Percentiles rank a stretch among this genome's conserved stretches.
Evolutionary conservation across 2,329 filamentous ascomycete species (phyloP).

Genomic region (Talaromyces sp.): DNA sequence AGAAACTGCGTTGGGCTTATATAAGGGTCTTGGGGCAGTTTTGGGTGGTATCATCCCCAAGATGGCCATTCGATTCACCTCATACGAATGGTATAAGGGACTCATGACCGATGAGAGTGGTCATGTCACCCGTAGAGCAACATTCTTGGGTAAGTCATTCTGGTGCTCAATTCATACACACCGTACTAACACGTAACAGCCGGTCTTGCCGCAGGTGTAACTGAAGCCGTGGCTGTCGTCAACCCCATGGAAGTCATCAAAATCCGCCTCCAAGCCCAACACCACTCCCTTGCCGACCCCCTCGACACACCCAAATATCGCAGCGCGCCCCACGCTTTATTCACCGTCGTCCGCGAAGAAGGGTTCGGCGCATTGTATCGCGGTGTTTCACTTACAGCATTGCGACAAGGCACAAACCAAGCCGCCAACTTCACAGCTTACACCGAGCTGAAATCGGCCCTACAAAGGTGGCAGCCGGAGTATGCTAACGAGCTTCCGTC

Average conservation of each 20-base stretch:
- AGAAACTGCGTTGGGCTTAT: conserved; percentile 88
- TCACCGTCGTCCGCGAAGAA: conserved; percentile 90
- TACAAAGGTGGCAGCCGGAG: conserved; percentile 70
- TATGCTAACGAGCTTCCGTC: conserved; percentile 69
- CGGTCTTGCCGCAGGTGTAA: conserved; percentile 87
- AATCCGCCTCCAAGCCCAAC: conserved; percentile 95
- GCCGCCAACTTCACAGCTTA: conserved; percentile 99
- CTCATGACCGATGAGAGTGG: conserved; percentile 69
- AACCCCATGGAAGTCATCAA: conserved; percentile 99
- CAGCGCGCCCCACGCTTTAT: conserved; percentile 77
- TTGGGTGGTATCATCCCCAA: conserved; percentile 95
- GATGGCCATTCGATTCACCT: conserved; percentile 98
- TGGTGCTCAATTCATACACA: conserved; percentile 25
- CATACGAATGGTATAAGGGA: conserved; percentile 94
- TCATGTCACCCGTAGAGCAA: conserved; percentile 65
- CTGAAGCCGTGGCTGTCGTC: conserved; percentile 92
- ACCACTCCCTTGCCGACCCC: conserved; percentile 96
- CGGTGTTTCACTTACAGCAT: conserved; percentile 86
- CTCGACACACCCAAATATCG: conserved; percentile 96
- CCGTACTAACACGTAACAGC: conserved; percentile 46
- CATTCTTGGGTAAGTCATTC: conserved; percentile 62
- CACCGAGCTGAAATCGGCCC: conserved; percentile 78
- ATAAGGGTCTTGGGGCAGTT: conserved; percentile 97
- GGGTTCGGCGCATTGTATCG: conserved; percentile 84
- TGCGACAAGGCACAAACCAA: conserved; percentile 95